Conservation (phyloP, 2,329 filamentous ascomycete genomes). For the Chaetomium sp. region DNA sequence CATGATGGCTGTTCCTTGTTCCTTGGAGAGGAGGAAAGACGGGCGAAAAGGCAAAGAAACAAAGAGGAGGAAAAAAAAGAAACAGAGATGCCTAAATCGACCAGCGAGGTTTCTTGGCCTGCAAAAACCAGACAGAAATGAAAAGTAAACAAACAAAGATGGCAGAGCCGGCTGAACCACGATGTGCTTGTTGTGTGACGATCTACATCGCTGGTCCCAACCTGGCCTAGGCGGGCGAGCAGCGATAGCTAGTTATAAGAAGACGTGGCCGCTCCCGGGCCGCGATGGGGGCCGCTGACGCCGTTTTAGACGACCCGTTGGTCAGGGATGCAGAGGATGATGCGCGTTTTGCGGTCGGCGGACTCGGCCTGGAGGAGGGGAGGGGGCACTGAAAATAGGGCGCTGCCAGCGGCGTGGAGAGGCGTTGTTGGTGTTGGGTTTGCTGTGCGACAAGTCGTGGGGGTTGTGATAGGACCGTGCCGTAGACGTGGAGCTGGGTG, state of each 20-base stretch:
- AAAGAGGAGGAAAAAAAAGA: neutral
- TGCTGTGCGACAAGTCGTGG: neutral
- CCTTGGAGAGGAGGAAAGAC: neutral
- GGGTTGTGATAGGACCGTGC: slow-evolving; percentile 14
- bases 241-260: slow-evolving; percentile 14
- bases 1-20: slow-evolving; percentile 12
- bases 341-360: neutral
- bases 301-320: slow-evolving; percentile 5
- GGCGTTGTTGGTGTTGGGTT: slow-evolving; percentile 7
- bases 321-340: neutral
- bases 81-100: slow-evolving; percentile 4
- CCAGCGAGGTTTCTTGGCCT: slow-evolving; percentile 15
- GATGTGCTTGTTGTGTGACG: neutral
- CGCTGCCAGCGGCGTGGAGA: slow-evolving; percentile 9
- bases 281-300: neutral
- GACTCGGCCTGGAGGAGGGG: neutral
- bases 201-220: neutral
- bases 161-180: slow-evolving; percentile 25
- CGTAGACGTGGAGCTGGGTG: neutral
- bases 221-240: neutral
- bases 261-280: neutral
- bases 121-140: neutral
- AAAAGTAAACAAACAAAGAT: slow-evolving; percentile 2
- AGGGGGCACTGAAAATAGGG: slow-evolving; percentile 9
- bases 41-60: neutral